Evolutionary conservation across 106 monocot species (phyloP), one percentile per base, ranked within the genome.

Genomic region (Acanthochlamys bracteata): DNA sequence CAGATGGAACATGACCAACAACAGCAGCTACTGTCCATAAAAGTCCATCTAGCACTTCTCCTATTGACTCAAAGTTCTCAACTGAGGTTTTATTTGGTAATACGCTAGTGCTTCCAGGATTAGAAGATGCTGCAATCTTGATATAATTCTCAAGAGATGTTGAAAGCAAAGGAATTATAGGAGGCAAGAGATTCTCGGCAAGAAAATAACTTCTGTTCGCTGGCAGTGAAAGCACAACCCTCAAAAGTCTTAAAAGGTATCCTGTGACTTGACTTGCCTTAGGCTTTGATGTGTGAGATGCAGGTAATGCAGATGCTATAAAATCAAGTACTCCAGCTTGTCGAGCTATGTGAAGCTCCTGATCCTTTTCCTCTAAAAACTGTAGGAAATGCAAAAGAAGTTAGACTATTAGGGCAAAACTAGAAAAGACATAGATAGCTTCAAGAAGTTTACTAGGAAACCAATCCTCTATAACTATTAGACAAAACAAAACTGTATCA

Each of bases 291-390:
- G 80, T 90, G 59, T 95, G 87, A 60, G 87, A 87, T 14, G 95
- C 95, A 75, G 90, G 86, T 55, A 95, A 60, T 46, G 90, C 84
- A 71, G 90, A 95, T 57, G 95, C 76, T 60, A 90, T 76, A 63
- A 90, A 95, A 78, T 95, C 95, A 75, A 95, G 77, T 66, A 95
- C 77, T 69, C 90, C 90, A 73, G 82, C 82, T 69, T 95, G 90
- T 10, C 90, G 84, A 73, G 82, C 76, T 69, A 82, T 84, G 76
- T 95, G 87, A 73, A 95, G 77, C 60, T 95, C 95, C 23, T 77
- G 73, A 15, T 95, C 95, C 74, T 84, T 95, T 42, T 90, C 95
- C 33, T 90, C 95, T 41, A 95, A 53, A 72, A 81, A 95, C 95
- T 95, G 86, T 13, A 60, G 26, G n/a, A n/a, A n/a, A n/a, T n/a